Evolutionary conservation across 805 yeast genomes (phyloP).

Genomic region (Kodamaea kaohsiungensis): DNA sequence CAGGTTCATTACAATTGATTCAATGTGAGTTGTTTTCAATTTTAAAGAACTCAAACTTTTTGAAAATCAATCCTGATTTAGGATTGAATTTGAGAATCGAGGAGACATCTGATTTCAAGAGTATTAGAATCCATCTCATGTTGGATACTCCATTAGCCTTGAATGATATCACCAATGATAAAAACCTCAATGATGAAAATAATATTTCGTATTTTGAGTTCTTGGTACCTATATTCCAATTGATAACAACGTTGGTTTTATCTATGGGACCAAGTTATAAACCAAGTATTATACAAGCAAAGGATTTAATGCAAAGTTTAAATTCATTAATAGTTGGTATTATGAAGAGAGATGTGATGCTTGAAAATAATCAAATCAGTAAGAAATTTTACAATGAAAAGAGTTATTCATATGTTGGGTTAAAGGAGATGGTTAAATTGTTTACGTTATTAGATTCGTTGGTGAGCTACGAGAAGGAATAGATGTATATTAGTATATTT

Average conservation of each 20-base stretch:
- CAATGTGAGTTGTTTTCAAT: conserved; percentile 72
- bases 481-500: conserved; percentile 4
- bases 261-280: conserved; percentile 78
- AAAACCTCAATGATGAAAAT: conserved; percentile 13
- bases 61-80: conserved; percentile 74
- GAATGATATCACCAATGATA: conserved; percentile 13
- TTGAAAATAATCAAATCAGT: conserved; percentile 23
- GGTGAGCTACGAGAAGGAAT: conserved; percentile 14
- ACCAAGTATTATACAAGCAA: conserved; percentile 55
- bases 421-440: conserved; percentile 55
- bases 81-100: conserved; percentile 59
- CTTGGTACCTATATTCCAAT: conserved; percentile 71
- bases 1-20: conserved; percentile 75
- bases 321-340: conserved; percentile 60
- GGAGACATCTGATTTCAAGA: conserved; percentile 20
- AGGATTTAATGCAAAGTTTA: conserved; percentile 51
- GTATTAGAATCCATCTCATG: conserved; percentile 47
- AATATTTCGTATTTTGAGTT: conserved; percentile 63
- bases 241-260: conserved; percentile 63
- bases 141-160: conserved; percentile 53
- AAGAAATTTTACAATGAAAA: conserved; percentile 22
- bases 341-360: conserved; percentile 55
- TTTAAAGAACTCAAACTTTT: conserved; percentile 55
- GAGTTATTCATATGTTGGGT: conserved; percentile 33
- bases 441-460: conserved; percentile 55